These are phyloP conservation scores for Boletus bicolor DNA, from an alignment of 768 basidiomycete genomes.

Conservation along the genomic window DNA sequence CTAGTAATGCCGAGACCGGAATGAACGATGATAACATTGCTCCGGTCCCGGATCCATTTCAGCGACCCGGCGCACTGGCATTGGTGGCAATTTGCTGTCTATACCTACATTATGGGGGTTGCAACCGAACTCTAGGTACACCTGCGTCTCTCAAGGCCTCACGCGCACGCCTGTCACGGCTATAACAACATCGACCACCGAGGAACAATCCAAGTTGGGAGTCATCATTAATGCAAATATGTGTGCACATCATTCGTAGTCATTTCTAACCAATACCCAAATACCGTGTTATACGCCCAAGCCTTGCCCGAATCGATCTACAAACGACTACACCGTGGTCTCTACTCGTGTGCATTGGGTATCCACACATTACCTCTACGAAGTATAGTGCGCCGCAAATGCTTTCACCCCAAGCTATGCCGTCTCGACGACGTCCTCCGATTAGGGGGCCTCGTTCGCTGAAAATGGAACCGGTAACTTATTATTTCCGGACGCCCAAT, in stretches of 20 bases:
- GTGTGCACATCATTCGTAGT: not conserved
- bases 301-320: not conserved
- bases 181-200: not conserved
- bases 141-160: too few relatives aligned
- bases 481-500: not conserved
- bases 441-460: constrained; percentile 18
- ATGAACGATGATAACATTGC: not conserved
- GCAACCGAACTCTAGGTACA: not conserved
- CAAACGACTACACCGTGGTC: not conserved
- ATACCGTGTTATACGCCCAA: not conserved
- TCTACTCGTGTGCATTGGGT: not conserved
- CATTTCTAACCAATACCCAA: not conserved
- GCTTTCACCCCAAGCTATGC: constrained; percentile 7
- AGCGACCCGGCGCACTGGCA: not conserved
- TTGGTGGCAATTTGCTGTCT: not conserved
- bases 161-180: not conserved
- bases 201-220: not conserved
- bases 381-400: constrained; percentile 10
- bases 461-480: constrained; percentile 4
- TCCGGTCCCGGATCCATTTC: constrained; percentile 1
- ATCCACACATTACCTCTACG: not conserved
- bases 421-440: constrained; percentile 11
- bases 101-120: too few relatives aligned
- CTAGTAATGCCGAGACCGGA: not conserved
- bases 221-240: too few relatives aligned